Evolutionary conservation across 2,329 filamentous ascomycete species (phyloP), one percentile per base, ranked within the genome.

Genomic region (Pyrenophora teres): DNA sequence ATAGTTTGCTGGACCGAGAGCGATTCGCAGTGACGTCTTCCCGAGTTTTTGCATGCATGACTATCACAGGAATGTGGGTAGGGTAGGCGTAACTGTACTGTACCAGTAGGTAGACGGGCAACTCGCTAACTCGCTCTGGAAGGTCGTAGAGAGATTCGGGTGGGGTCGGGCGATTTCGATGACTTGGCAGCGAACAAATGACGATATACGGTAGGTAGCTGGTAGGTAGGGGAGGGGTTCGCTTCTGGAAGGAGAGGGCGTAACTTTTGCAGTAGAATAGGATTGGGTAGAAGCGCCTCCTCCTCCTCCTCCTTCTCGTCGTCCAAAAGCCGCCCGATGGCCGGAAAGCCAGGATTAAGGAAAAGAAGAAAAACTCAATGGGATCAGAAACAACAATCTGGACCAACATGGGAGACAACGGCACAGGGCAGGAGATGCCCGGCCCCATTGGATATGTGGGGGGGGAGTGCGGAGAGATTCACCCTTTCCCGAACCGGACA

Each of bases 101-200:
- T 15, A 15, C 15, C 15, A 15, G 15, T 15, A 15, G 15, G 15
- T 37, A 50, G 46, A 47, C 38, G 42, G 52, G 59, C 44, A 60
- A 63, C 42, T 58, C 50, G 59, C 59, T 62, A 59, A 57, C 70
- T 65, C 47, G 30, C 60, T 62, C 43, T 16, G 69, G 70, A 64
- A 73, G 70, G 69, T 71, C 52, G 50, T n/a, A 52, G 44, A 50
- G 60, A 52, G 54, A 52, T 35, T 30, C 41, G 43, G 42, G 59
- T 54, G 59, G 56, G 56, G 59, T 15, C 49, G 48, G 46, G 59
- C 33, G 13, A 40, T 52, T 39, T 44, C 44, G 35, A 44, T 56
- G 39, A 4, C 65, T 69, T 68, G 63, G 67, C 66, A 45, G 56
- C 13, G 38, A 48, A 46, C 39, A 21, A 21, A 68, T 68, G 67